phyloP scores from a whole-genome alignment of 306 rosid genomes.

The Cercis canadensis region DNA sequence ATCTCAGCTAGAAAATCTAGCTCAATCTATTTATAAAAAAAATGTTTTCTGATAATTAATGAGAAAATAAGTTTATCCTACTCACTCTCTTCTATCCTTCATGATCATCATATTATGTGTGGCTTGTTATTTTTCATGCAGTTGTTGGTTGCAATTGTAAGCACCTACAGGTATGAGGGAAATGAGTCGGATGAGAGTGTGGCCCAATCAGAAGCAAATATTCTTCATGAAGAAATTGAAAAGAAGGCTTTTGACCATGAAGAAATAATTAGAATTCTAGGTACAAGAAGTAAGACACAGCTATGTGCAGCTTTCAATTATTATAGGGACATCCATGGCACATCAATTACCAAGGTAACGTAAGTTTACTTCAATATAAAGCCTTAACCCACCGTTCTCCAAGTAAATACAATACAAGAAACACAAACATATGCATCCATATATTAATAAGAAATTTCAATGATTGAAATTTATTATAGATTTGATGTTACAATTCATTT shows the following conservation, averaged over 20 bases:
- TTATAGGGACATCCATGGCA: slow-evolving; percentile 46
- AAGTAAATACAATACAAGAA: background rate
- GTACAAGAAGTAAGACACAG: slow-evolving; percentile 64
- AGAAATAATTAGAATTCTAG: slow-evolving; percentile 54
- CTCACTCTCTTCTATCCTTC: no score
- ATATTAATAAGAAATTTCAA: no score
- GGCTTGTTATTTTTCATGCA: slow-evolving; percentile 35
- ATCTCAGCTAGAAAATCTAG: no score
- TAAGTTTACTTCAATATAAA: background rate
- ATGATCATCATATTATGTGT: no score
- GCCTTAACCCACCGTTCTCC: background rate
- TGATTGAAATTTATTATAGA: no score
- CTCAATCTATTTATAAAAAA: no score
- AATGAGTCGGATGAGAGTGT: slow-evolving; percentile 41
- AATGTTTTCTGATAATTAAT: no score
- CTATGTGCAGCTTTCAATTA: slow-evolving; percentile 52
- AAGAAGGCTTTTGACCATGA: slow-evolving; percentile 46
- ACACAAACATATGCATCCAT: background rate
- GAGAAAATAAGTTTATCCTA: no score
- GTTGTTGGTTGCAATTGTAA: slow-evolving; percentile 51
- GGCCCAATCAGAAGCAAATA: slow-evolving; percentile 50
- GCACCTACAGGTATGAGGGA: slow-evolving; percentile 51
- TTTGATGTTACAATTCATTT: no score
- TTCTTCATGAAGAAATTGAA: slow-evolving; percentile 35
- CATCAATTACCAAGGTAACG: slow-evolving; percentile 56